Evolutionary conservation across 495 filamentous ascomycete genomes (phyloP).

Genomic region (Pyrenula massariospora): DNA sequence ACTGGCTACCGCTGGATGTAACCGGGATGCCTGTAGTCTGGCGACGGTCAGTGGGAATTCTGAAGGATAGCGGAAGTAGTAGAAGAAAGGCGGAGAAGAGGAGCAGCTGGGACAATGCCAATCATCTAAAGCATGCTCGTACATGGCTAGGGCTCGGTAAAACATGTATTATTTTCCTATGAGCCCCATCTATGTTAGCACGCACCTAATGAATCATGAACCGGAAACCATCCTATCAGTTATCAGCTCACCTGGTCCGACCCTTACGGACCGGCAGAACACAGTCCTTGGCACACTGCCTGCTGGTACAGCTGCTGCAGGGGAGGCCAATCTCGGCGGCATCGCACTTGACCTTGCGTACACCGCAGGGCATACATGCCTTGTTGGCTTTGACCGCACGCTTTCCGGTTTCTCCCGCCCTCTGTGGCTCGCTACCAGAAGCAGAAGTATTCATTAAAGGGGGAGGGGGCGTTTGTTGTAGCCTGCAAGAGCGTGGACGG

Average conservation of each 20-base stretch:
- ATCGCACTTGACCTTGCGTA: slow-evolving; percentile 10
- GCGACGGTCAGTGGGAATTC: not conserved
- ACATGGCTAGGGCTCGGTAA: not conserved
- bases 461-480: not conserved
- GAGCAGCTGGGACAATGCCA: not conserved
- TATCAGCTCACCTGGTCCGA: slow-evolving; percentile 8
- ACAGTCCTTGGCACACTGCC: slow-evolving; percentile 5
- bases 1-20: not conserved
- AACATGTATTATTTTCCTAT: not conserved
- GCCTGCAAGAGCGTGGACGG: not conserved
- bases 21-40: not conserved
- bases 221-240: not conserved
- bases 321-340: slow-evolving; percentile 6
- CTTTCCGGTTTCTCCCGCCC: not conserved
- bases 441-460: not conserved
- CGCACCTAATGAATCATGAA: not conserved
- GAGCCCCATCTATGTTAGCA: not conserved
- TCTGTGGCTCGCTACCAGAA: not conserved
- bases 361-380: slow-evolving; percentile 2
- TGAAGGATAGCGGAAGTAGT: not conserved
- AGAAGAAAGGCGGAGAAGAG: not conserved
- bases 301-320: slow-evolving; percentile 6
- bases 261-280: slow-evolving; percentile 7
- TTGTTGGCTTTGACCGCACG: slow-evolving; percentile 1
- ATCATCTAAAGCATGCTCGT: not conserved